These are phyloP conservation scores for Talaromyces albobiverticillius DNA, from an alignment of 2,329 filamentous ascomycete species.

Conservation along the genomic window DNA sequence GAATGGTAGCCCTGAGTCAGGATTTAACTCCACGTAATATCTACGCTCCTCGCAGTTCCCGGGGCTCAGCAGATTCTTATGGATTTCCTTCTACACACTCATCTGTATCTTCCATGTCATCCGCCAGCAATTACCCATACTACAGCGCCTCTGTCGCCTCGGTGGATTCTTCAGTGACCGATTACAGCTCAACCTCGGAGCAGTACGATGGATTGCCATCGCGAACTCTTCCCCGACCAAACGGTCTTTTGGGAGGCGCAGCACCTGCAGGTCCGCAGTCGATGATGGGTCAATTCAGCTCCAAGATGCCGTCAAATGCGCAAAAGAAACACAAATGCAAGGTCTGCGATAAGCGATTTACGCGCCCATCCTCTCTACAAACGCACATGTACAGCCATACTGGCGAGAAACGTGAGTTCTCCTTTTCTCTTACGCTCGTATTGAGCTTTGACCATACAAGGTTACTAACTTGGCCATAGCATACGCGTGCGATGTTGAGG, in stretches of 20 bases:
- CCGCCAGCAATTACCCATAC: conserved; percentile 76
- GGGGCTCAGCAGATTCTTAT: conserved; percentile 80
- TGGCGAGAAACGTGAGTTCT: conserved; percentile 90
- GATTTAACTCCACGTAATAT: conserved; percentile 85
- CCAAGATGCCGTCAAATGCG: conserved; percentile 89
- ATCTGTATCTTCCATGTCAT: conserved; percentile 90
- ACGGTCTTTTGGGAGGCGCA: conserved; percentile 59
- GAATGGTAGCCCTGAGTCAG: conserved; percentile 94
- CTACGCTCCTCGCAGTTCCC: conserved; percentile 67
- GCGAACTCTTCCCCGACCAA: conserved; percentile 78
- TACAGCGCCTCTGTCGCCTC: conserved; percentile 73
- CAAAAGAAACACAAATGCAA: conserved; percentile 99
- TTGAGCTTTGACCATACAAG: background rate
- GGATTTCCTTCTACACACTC: conserved; percentile 87
- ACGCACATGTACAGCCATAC: conserved; percentile 99
- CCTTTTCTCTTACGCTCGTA: background rate
- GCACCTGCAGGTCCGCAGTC: conserved; percentile 83
- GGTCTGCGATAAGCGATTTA: conserved; percentile 97
- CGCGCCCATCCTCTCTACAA: conserved; percentile 86
- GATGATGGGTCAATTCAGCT: conserved; percentile 99
- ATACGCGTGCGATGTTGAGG: conserved; percentile 90
- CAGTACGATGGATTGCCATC: conserved; percentile 75
- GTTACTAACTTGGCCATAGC: conserved; percentile 54
- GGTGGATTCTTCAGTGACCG: conserved; percentile 76
- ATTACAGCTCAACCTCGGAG: conserved; percentile 89